A percentile compares a stretch with the other conserved stretches of the same genome.
phyloP scores from a whole-genome alignment of 352 stramenopile genomes.

The Pythium rhizo-oryzae region DNA sequence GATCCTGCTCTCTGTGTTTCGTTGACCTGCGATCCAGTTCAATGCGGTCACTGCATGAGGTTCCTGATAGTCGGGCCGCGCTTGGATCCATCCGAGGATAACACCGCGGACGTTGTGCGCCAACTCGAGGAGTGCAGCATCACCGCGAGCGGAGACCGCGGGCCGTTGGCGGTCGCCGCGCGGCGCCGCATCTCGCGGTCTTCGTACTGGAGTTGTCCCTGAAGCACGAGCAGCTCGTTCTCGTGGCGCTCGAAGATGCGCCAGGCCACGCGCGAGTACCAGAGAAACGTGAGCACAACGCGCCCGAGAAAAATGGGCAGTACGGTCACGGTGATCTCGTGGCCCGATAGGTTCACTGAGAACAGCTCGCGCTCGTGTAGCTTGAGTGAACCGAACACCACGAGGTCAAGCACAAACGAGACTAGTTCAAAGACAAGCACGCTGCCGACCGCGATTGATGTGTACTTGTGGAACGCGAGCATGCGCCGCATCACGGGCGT shows the following conservation, averaged over 20 bases:
- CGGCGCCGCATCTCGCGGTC: background rate
- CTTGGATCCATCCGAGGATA: background rate
- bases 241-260: constrained; percentile 1
- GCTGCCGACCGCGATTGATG: background rate
- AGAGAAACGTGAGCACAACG: background rate
- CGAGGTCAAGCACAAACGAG: background rate
- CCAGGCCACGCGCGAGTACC: constrained; percentile 3
- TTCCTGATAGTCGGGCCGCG: background rate
- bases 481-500: constrained; percentile 14
- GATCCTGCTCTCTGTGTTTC: background rate
- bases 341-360: background rate
- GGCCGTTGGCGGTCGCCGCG: background rate
- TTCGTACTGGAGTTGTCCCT: constrained; percentile 13
- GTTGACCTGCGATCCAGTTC: too few relatives aligned
- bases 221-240: constrained; percentile 24
- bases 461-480: background rate
- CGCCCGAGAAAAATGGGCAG: background rate
- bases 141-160: background rate
- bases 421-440: constrained; percentile 1
- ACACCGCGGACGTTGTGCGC: background rate
- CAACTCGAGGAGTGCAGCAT: background rate
- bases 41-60: background rate
- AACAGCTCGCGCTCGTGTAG: constrained; percentile 4
- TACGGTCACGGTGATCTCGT: background rate
- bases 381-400: background rate